These are phyloP conservation scores for Extremus antarcticus DNA, from an alignment of 495 filamentous ascomycete species.

Conservation along the genomic window DNA sequence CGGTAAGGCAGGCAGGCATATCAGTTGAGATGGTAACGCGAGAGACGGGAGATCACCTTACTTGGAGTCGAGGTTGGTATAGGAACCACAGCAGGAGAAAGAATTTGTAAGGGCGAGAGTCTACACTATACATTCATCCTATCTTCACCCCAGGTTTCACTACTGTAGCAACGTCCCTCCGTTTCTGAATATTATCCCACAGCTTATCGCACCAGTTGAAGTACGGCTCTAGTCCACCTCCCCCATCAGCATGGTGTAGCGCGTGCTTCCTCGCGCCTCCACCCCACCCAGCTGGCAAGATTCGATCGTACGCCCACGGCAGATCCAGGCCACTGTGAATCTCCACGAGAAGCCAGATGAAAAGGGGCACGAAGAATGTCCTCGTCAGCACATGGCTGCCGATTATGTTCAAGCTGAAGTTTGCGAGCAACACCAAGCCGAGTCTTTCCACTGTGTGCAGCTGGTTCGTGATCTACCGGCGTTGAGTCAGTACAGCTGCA, in stretches of 20 bases:
- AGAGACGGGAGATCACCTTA: too few species aligned
- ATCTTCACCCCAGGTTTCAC: not conserved
- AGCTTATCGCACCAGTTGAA: conserved; percentile 32
- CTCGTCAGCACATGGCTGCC: conserved; percentile 29
- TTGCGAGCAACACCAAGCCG: conserved; percentile 26
- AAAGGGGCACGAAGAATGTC: conserved; percentile 28
- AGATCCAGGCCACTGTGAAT: conserved; percentile 29
- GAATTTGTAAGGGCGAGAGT: too few species aligned
- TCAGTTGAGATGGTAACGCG: too few species aligned
- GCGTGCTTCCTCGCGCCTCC: conserved; percentile 25
- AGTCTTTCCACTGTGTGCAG: conserved; percentile 24
- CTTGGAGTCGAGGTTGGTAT: too few species aligned
- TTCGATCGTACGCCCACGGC: conserved; percentile 29
- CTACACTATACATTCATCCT: not conserved
- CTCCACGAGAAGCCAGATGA: conserved; percentile 29
- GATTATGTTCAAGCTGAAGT: conserved; percentile 31
- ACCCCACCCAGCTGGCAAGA: conserved; percentile 26
- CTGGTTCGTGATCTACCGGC: conserved; percentile 30
- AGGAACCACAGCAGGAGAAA: too few species aligned
- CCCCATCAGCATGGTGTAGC: conserved; percentile 22
- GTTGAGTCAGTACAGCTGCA: too few species aligned
- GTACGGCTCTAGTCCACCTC: conserved; percentile 23
- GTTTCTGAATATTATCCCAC: too few species aligned
- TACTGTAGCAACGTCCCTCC: not conserved
- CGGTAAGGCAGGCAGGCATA: too few species aligned